Base-by-base conservation (phyloP, 2,329 filamentous ascomycete genomes). In the Clonostachys sp. region DNA sequence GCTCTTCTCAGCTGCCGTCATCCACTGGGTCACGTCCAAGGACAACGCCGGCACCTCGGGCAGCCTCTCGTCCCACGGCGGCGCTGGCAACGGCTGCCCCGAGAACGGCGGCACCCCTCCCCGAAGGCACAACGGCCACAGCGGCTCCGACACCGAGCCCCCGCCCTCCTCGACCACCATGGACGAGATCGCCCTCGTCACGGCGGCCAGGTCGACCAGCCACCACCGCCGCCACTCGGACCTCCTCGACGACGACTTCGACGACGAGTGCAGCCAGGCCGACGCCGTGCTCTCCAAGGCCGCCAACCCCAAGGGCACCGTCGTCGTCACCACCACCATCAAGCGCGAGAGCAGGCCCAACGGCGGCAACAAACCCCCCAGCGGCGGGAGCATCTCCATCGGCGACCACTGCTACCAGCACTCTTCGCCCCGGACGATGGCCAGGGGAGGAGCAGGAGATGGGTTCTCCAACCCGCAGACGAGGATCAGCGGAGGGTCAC, bases 1-100 rank as follows among this genome's bases (percentile, higher is more conserved):
- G 14, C 69, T 83, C 33, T 82, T 84, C 61, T 80, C 75, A 13
- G 75, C 77, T 17, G 55, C 81, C 5, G 75, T 84, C n/a, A 72
- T 84, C 40, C 80, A 84, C 49, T 84, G 80, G 80, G 73, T 82
- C 40, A 77, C 73, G 0, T 73, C 70, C 13, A 66, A 61, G 42
- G 73, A 77, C 56, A 71, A 65, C 46, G 62, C 64, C n/a, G 65
- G 61, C 41, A 65, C 59, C 12, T 56, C 59, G 14, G 9, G 24
- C 24, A 60, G 50, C 50, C 57, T 48, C 17, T 45, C 42, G 36
- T 48, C 45, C 14, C 33, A 41, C 12, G 49, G 17, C 39, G 50
- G 34, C 34, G 44, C 38, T 44, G 52, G 39, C 24, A 30, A 30
- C 9, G 24, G 43, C 39, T 36, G 6, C 40, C 13, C 40, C 13